Percentiles rank a stretch among this genome's conserved stretches.
Evolutionary conservation across 2,329 filamentous ascomycete species (phyloP).

Genomic region (Teratosphaeria epicoccoides): DNA sequence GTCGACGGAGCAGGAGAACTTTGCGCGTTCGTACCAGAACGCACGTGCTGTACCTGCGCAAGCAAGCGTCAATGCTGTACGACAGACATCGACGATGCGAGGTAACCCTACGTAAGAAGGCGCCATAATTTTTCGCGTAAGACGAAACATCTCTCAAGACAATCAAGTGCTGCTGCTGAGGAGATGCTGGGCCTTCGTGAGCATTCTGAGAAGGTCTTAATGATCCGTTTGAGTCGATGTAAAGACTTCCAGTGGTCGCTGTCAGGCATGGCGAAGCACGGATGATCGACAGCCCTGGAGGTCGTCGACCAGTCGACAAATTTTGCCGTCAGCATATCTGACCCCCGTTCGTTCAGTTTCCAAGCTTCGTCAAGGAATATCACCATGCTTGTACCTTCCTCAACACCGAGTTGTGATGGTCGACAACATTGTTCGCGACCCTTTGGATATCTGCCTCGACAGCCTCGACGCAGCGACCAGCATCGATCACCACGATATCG

Average conservation of each 20-base stretch:
- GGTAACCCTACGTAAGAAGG: background rate
- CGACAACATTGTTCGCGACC: constrained; percentile 4
- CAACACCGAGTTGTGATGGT: background rate
- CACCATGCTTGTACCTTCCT: constrained; percentile 4
- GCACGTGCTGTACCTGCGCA: background rate
- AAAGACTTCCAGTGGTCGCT: too few species aligned
- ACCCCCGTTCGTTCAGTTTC: background rate
- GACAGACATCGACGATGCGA: background rate
- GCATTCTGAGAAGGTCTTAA: too few species aligned
- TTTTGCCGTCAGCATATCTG: too few species aligned
- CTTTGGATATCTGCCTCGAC: constrained; percentile 31
- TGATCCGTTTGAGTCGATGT: too few species aligned
- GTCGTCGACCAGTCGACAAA: too few species aligned
- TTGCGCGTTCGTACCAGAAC: background rate
- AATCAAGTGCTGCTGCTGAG: too few species aligned
- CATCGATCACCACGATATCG: constrained; percentile 46
- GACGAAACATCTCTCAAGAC: too few species aligned
- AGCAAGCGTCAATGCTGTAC: background rate
- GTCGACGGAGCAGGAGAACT: background rate
- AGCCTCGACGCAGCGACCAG: constrained; percentile 40
- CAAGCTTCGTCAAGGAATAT: background rate
- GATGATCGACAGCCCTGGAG: too few species aligned
- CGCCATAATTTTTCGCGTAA: too few species aligned
- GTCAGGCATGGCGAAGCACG: too few species aligned
- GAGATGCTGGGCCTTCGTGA: too few species aligned